phyloP scores from a whole-genome alignment of 176 grass and related monocot species.

The Coix lacrymajobi region DNA sequence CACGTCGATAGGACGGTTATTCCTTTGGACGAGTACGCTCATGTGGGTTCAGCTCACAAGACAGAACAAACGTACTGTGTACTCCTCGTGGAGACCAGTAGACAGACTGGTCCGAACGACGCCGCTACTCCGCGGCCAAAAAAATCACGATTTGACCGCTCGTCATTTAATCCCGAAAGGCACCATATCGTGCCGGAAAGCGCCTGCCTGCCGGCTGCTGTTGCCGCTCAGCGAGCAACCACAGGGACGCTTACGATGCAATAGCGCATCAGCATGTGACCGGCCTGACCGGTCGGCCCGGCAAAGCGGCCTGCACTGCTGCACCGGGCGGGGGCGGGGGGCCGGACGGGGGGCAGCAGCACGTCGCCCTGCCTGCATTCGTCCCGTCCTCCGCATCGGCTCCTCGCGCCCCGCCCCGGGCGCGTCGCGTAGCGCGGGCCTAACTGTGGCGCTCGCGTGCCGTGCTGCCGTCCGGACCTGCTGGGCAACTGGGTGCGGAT shows the following conservation, averaged over 20 bases:
- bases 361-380: neutral
- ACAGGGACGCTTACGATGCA: neutral
- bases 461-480: neutral
- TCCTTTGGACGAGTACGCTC: too few relatives aligned
- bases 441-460: neutral
- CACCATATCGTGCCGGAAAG: neutral
- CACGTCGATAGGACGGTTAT: neutral
- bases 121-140: neutral
- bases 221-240: neutral
- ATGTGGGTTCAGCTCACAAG: too few relatives aligned
- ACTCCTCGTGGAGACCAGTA: neutral
- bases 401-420: neutral
- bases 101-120: neutral
- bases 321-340: neutral
- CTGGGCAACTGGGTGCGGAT: neutral
- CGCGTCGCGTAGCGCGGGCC: neutral
- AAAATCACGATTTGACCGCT: constrained; percentile 1
- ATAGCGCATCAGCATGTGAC: constrained; percentile 23
- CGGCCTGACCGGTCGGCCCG: neutral
- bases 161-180: constrained; percentile 40
- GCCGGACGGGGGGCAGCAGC: neutral
- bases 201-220: neutral
- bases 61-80: neutral
- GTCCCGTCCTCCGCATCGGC: neutral
- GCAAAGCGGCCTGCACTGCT: neutral